Conservation (phyloP, 2,329 filamentous ascomycete genomes). For the Claviceps spartinae region DNA sequence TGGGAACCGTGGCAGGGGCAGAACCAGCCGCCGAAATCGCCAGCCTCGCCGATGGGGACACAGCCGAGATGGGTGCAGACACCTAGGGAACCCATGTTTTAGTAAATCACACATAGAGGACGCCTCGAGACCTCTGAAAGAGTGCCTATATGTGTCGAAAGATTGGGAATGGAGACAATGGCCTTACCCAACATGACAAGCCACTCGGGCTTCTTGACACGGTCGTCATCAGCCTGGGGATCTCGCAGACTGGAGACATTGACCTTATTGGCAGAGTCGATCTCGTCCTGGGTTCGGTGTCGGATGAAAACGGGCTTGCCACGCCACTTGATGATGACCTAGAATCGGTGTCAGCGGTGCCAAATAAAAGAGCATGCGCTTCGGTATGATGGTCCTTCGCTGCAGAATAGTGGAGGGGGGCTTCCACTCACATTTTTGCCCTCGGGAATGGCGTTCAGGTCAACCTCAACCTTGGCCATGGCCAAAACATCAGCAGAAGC, state of each 20-base stretch:
- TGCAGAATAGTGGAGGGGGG: neutral
- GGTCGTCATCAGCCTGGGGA: slow-evolving; percentile 79
- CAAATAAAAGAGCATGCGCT: neutral
- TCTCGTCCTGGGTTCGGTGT: slow-evolving; percentile 87
- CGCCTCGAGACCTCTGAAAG: too few species aligned
- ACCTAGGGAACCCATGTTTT: slow-evolving; percentile 35
- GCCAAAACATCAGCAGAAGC: slow-evolving; percentile 96
- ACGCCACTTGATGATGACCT: slow-evolving; percentile 99
- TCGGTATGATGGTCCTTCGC: neutral
- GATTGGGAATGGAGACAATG: neutral
- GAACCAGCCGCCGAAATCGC: slow-evolving; percentile 98
- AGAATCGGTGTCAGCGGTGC: slow-evolving; percentile 5
- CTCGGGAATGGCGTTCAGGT: slow-evolving; percentile 83
- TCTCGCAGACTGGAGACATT: slow-evolving; percentile 77
- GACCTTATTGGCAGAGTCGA: slow-evolving; percentile 84
- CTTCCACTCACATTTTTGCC: slow-evolving; percentile 85
- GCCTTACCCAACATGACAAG: slow-evolving; percentile 84
- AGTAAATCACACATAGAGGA: neutral
- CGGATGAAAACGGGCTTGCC: slow-evolving; percentile 99
- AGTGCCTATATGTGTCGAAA: too few species aligned
- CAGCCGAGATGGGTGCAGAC: slow-evolving; percentile 99
- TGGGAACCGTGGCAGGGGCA: slow-evolving; percentile 99
- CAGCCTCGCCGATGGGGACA: slow-evolving; percentile 96
- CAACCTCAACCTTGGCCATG: slow-evolving; percentile 98
- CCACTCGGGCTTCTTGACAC: slow-evolving; percentile 98